A percentile compares a stretch with the other conserved stretches of the same genome.
phyloP scores from a whole-genome alignment of 2,329 filamentous ascomycete species.

The Sporothrix humicola region DNA sequence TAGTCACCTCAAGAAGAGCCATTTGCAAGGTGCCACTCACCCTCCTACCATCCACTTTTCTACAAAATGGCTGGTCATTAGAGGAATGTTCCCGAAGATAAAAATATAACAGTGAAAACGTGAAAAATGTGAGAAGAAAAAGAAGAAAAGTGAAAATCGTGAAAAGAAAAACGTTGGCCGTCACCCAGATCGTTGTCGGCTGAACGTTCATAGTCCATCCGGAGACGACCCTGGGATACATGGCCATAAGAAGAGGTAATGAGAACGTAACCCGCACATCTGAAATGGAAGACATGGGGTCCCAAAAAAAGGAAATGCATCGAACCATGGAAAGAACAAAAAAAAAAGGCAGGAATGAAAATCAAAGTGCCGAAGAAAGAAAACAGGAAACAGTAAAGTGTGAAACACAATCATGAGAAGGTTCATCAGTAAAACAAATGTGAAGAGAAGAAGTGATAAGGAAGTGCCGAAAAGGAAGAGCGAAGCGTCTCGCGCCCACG shows the following conservation, averaged over 20 bases:
- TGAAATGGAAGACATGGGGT: background rate
- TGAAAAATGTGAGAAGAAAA: background rate
- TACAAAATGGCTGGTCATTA: background rate
- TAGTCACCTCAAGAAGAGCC: conserved; percentile 12
- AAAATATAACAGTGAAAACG: background rate
- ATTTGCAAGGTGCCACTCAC: background rate
- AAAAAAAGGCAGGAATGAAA: background rate
- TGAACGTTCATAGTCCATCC: conserved; percentile 23
- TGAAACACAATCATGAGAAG: background rate
- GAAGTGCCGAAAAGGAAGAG: background rate
- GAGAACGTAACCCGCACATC: conserved; percentile 24
- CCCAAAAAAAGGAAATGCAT: background rate
- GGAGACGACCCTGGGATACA: background rate
- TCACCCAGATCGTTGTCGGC: background rate
- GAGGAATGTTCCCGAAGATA: background rate
- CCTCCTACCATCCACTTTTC: background rate
- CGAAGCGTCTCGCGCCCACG: background rate
- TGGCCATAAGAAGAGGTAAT: background rate
- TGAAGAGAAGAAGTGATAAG: background rate
- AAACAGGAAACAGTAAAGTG: background rate
- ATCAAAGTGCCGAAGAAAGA: background rate
- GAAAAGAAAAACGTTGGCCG: background rate
- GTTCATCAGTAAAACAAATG: background rate
- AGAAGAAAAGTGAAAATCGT: background rate
- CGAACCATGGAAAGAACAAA: background rate